A percentile compares a stretch with the other conserved stretches of the same genome.
Evolutionary conservation across 129 eudicot species (phyloP).

Genomic region (Artemisia tridentata): DNA sequence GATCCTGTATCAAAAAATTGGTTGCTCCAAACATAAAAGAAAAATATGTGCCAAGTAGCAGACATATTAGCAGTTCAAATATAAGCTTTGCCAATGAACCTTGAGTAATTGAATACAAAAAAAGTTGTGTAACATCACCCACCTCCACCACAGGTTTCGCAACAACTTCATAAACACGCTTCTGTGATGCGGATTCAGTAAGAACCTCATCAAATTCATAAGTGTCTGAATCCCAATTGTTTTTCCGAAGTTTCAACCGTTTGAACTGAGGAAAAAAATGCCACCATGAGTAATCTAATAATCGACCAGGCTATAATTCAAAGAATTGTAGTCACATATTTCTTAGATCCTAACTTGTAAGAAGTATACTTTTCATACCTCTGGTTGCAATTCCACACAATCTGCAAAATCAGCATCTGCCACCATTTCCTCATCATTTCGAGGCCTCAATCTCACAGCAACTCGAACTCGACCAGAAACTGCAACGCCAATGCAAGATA

Average conservation of each 20-base stretch:
- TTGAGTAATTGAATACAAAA: neutral
- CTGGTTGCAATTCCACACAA: conserved; percentile 97
- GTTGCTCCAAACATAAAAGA: conserved; percentile 6
- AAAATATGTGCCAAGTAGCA: neutral
- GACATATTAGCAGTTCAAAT: conserved; percentile 10
- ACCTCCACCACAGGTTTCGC: conserved; percentile 99
- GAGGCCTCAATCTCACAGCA: conserved; percentile 98
- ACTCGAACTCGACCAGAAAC: conserved; percentile 97
- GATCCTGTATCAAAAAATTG: conserved; percentile 7
- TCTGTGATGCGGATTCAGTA: conserved; percentile 94
- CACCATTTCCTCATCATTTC: conserved; percentile 85
- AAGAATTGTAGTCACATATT: neutral
- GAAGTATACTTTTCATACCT: conserved; percentile 45
- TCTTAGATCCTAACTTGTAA: conserved; percentile 17
- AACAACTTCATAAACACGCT: conserved; percentile 99
- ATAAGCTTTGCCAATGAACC: conserved; percentile 11
- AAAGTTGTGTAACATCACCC: conserved; percentile 20
- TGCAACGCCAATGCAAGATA: conserved; percentile 24
- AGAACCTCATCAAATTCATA: conserved; percentile 97
- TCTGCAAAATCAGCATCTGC: conserved; percentile 99
- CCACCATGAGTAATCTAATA: conserved; percentile 15
- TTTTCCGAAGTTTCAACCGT: conserved; percentile 88
- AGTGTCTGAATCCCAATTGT: conserved; percentile 99
- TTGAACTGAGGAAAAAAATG: conserved; percentile 55
- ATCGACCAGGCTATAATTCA: conserved; percentile 1